Evolutionary conservation across 371 early-diverging fungal genomes (phyloP).

Genomic region (Nematocida ausubeli): DNA sequence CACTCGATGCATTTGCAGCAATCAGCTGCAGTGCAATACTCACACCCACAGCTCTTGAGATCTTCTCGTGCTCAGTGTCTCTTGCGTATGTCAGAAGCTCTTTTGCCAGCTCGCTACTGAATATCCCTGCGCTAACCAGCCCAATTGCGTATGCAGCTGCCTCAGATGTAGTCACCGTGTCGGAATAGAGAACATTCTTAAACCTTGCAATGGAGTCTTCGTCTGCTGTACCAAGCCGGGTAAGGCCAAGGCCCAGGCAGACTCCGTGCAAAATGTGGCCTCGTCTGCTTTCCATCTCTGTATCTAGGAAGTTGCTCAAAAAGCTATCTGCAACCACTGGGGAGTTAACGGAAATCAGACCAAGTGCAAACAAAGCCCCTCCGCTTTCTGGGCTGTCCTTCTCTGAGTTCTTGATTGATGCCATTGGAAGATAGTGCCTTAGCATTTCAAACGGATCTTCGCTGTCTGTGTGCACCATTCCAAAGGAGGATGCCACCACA

Average conservation of each 20-base stretch:
- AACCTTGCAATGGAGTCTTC: slow-evolving; percentile 69
- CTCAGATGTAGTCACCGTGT: slow-evolving; percentile 84
- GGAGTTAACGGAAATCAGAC: slow-evolving; percentile 76
- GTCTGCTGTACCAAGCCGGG: slow-evolving; percentile 71
- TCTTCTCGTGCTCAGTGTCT: slow-evolving; percentile 54
- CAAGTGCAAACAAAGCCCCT: slow-evolving; percentile 90
- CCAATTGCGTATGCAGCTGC: slow-evolving; percentile 94
- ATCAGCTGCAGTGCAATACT: slow-evolving; percentile 28
- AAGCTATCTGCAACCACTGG: slow-evolving; percentile 44
- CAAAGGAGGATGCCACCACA: slow-evolving; percentile 90
- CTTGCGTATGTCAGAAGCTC: slow-evolving; percentile 44
- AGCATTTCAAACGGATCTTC: slow-evolving; percentile 57
- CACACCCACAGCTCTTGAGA: slow-evolving; percentile 43
- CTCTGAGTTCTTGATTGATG: slow-evolving; percentile 68
- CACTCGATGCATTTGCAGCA: neutral
- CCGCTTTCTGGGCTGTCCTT: slow-evolving; percentile 74
- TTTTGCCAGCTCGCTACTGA: neutral
- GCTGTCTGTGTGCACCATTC: slow-evolving; percentile 83
- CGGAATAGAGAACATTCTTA: slow-evolving; percentile 70
- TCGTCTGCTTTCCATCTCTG: slow-evolving; percentile 59
- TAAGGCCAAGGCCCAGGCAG: slow-evolving; percentile 81
- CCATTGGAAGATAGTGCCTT: slow-evolving; percentile 57
- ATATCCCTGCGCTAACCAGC: slow-evolving; percentile 79
- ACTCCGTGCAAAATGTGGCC: slow-evolving; percentile 90
- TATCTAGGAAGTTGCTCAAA: slow-evolving; percentile 42